Conservation (phyloP, 495 filamentous ascomycete species). For the Daldinia vernicosa region DNA sequence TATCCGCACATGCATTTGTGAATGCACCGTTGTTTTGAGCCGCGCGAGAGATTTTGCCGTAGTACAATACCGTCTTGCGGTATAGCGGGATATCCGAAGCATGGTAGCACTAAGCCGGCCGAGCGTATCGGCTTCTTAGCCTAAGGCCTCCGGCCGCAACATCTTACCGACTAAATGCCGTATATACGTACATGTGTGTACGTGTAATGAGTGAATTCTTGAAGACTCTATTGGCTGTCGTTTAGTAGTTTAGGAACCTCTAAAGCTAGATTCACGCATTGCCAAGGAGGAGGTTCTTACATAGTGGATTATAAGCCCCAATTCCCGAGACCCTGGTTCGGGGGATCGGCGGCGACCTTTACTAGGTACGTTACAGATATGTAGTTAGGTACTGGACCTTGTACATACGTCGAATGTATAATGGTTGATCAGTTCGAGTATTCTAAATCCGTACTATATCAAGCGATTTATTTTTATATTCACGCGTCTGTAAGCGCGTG, state of each 20-base stretch:
- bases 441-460: background rate
- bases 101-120: background rate
- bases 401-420: background rate
- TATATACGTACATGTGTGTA: background rate
- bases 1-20: too few species aligned
- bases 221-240: slow-evolving; percentile 10
- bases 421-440: background rate
- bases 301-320: slow-evolving; percentile 9
- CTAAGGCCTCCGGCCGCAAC: slow-evolving; percentile 16
- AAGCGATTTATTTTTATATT: background rate
- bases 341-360: slow-evolving; percentile 32
- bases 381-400: background rate
- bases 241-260: slow-evolving; percentile 1
- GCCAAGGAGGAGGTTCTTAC: slow-evolving; percentile 38
- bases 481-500: slow-evolving; percentile 3
- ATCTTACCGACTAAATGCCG: background rate
- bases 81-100: background rate
- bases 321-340: slow-evolving; percentile 38
- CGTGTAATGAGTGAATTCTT: background rate
- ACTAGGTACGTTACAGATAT: slow-evolving; percentile 10
- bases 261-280: slow-evolving; percentile 24
- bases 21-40: background rate
- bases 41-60: background rate
- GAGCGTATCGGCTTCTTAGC: background rate
- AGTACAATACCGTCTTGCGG: background rate